phyloP scores from a whole-genome alignment of 129 eudicot species.

The Tagetes patula region DNA sequence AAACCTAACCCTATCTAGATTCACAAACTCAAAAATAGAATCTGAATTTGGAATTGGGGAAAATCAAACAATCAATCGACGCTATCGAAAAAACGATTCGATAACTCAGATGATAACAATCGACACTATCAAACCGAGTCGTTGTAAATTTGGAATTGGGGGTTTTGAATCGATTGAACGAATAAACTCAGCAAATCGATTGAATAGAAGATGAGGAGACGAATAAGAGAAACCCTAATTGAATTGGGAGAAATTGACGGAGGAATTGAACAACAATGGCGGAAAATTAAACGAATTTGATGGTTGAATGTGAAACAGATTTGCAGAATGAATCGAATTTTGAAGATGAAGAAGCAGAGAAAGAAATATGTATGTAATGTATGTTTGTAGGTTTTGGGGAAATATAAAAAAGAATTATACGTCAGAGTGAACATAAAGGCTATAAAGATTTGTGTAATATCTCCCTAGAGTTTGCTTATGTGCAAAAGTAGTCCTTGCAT shows the following conservation, averaged over 20 bases:
- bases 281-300: background rate
- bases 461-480: background rate
- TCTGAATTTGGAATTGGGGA: constrained; percentile 3
- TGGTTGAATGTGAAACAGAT: background rate
- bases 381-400: background rate
- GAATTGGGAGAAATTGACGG: constrained; percentile 6
- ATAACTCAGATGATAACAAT: background rate
- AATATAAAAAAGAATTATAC: background rate
- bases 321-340: constrained; percentile 12
- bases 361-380: no score
- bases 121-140: background rate
- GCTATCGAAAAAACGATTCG: no score
- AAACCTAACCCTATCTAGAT: constrained; percentile 6
- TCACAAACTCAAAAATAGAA: constrained; percentile 4
- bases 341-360: constrained; percentile 1
- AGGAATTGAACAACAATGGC: constrained; percentile 8
- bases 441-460: background rate
- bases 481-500: background rate
- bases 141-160: constrained; percentile 10
- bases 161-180: background rate
- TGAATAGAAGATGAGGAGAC: constrained; percentile 2
- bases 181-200: constrained; percentile 10
- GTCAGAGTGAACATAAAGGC: constrained; percentile 26
- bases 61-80: background rate
- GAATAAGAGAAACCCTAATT: constrained; percentile 35